Evolutionary conservation across 2,329 filamentous ascomycete genomes (phyloP), one percentile per base, ranked within the genome.

Genomic region (Intubia oerlemansii): DNA sequence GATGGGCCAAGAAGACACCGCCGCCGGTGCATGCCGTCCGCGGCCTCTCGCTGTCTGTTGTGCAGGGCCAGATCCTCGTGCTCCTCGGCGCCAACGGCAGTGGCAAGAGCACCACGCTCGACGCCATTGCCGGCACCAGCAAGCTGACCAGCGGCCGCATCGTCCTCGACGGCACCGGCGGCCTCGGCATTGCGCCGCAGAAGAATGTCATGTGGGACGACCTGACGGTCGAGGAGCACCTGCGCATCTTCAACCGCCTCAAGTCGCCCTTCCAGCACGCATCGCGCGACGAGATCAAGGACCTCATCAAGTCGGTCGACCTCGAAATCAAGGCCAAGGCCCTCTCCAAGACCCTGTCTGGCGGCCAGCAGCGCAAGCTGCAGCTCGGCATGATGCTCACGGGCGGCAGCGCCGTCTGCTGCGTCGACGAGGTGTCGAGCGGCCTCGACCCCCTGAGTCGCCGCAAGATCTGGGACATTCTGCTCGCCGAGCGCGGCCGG

Each of bases 311-410:
- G 5, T 60, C 69, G 1, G 70, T 88, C 37, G 85, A 91, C 44
- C 60, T 93, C 2, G 62, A 62, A 14, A 59, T 67, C 29, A 93
- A 93, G 51, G 54, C 69, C 23, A 64, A 67, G 20, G 75, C 82
- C 0, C 57, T 61, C 34, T 66, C 81, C 1, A 72, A 69, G 43
- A 90, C 80, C 0, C 56, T 93, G 0, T 91, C 81, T 3, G 84
- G 84, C 7, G 84, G 84, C 1, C 84, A 93, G 48, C 92, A 91
- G 52, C 62, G 84, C 29, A 93, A 93, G 47, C 59, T 92, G 7
- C 84, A 93, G 47, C 59, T 93, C 3, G 82, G 81, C 5, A 85
- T 92, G 69, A 92, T 92, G 81, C 70, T 93, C 40, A 90, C 80
- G 4, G 84, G 85, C 35, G 82, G 81, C 9, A 85, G 77, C 36